Evolutionary conservation across 257 asterid genomes (phyloP), one percentile per base, ranked within the genome.

Genomic region (Solanum appendiculatum): DNA sequence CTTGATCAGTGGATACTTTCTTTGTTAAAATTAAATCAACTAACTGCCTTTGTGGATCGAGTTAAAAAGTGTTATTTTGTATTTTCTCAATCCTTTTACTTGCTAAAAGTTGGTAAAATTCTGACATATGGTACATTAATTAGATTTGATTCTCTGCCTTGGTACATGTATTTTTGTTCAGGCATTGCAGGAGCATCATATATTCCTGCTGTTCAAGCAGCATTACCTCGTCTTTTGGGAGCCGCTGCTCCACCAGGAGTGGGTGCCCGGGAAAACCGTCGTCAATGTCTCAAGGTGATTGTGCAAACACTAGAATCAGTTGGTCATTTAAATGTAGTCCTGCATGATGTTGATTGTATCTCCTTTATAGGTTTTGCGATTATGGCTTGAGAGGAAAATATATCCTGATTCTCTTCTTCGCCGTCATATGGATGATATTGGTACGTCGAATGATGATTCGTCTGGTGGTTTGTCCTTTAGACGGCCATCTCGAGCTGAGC

Each of bases 371-470:
- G 99, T 97, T 84, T 89, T 97, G 93, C 94, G 99, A 23, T 91
- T 97, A 91, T 97, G 99, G 99, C 95, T 94, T 69, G 98, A 97
- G 94, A 95, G 99, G 89, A 97, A 94, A 91, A 95, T 97, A 75
- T 91, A 94, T 68, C 98, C 99, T 31, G 98, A 95, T 87, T 91
- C 94, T 86, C 93, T 92, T 90, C 96, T 97, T 85, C 96, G 98
- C 70, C 97, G 90, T 75, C 88, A 88, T 88, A 92, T 97, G 87
- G 94, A 95, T 90, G 94, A 93, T 46, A 91, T 95, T 89, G 95
- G 96, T 60, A 87, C 86, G 60, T 82, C 29, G 85, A 93, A 92
- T 77, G 98, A 93, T 92, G 98, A 94, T 87, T 72, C 91, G 75
- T 89, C 99, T 74, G 90, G 92, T 88, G 97, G 94, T 85, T 56